Base-by-base conservation (phyloP, 306 rosid genomes). In the Prunus fruticosa region DNA sequence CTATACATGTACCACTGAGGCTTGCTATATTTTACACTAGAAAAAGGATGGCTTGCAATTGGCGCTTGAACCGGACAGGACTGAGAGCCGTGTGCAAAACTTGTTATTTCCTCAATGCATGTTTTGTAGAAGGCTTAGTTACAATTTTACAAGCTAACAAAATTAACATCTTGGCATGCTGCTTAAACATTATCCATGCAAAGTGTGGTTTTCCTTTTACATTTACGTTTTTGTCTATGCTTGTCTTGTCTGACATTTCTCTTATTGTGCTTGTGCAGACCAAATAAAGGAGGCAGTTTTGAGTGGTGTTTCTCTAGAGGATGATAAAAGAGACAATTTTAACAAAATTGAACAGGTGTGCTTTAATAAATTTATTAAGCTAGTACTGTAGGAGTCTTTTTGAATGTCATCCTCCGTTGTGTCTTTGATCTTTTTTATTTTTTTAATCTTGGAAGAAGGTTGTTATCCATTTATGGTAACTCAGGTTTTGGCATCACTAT, bases 211-310 rank as follows among this genome's bases (percentile, higher is more conserved):
- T 52, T 69, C 28, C 61, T 15, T n/a, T 65, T 76, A 41, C 2
- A 15, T 19, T 45, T 51, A 51, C 54, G 1, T 70, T 61, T 69
- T 82, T 53, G 69, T 78, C 45, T 73, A 4, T 78, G 72, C 20
- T 69, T 77, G 12, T 38, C 65, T 52, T 74, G 23, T 82, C 78
- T 87, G 43, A 80, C 80, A 76, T 75, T n/a, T 66, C 19, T 64
- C 64, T 23, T 41, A 81, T 69, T 72, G 72, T 79, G 25, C 50
- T 25, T 70, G 69, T 86, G 87, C 97, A 95, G 99, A 45, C 79
- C 93, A 89, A 84, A 88, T 95, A 80, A 92, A 86, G 90, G 93
- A 90, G 84, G 99, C 97, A 2, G 92, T 92, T 82, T 96, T 95
- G 64, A 86, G 67, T 86, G 99, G 99, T 83, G 97, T 95, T 83